phyloP scores from a whole-genome alignment of 805 yeast species.

The Ogataea paraovalis region DNA sequence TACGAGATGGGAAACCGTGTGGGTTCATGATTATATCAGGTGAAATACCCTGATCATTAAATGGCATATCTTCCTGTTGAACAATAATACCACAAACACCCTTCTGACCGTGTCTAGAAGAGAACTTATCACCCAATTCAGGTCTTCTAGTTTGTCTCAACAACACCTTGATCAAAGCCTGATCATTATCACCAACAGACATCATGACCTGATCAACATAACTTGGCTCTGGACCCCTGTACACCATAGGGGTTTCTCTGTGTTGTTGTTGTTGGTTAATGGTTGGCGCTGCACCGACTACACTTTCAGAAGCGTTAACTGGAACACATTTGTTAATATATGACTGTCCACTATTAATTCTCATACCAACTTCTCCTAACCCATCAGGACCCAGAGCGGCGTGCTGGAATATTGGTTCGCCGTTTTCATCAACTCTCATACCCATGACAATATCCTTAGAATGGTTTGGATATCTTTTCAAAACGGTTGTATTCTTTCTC shows the following conservation, averaged over 20 bases:
- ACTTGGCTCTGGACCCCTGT: constrained; percentile 93
- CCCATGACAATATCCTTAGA: constrained; percentile 90
- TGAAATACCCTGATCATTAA: constrained; percentile 83
- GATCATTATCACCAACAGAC: constrained; percentile 93
- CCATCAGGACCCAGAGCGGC: constrained; percentile 90
- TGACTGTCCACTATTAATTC: constrained; percentile 87
- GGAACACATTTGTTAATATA: constrained; percentile 94
- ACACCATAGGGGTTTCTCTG: constrained; percentile 86
- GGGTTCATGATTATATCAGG: constrained; percentile 99
- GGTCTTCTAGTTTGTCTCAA: constrained; percentile 96
- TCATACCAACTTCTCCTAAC: constrained; percentile 91
- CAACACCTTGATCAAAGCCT: constrained; percentile 87
- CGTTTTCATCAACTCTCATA: constrained; percentile 79
- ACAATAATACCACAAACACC: constrained; percentile 99
- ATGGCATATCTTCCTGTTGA: constrained; percentile 95
- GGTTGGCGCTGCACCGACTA: constrained; percentile 37
- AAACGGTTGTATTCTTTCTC: constrained; percentile 81
- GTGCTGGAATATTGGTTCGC: constrained; percentile 83
- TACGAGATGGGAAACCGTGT: constrained; percentile 99
- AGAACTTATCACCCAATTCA: constrained; percentile 94
- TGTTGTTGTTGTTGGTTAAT: constrained; percentile 43
- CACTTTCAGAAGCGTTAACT: constrained; percentile 69
- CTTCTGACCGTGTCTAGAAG: constrained; percentile 97
- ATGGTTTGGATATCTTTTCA: constrained; percentile 91
- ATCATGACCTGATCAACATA: constrained; percentile 97